Percentiles rank a stretch among this genome's conserved stretches.
phyloP scores from a whole-genome alignment of 805 yeast species.

The Barnettozyma pratensis region DNA sequence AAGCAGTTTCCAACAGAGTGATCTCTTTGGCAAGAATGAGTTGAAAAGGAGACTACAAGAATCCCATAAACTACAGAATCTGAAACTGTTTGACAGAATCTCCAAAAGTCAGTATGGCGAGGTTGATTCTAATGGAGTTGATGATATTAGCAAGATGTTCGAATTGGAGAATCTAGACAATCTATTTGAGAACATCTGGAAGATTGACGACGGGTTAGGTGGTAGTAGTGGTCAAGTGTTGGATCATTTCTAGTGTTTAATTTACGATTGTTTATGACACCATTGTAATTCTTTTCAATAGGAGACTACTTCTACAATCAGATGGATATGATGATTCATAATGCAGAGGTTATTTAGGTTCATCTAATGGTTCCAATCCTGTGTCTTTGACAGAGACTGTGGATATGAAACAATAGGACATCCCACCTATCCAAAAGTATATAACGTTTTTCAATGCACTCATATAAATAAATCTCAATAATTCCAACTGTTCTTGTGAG shows the following conservation, averaged over 20 bases:
- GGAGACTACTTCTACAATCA: not conserved
- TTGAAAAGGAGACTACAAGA: not conserved
- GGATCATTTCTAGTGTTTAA: not conserved
- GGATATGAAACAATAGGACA: not conserved
- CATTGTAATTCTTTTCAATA: too few species aligned
- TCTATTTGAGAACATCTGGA: slow-evolving; percentile 1
- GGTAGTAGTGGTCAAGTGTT: not conserved
- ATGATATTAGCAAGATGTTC: not conserved
- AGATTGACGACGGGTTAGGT: not conserved
- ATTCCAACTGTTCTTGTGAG: not conserved
- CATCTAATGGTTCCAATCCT: slow-evolving; percentile 3
- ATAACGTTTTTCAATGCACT: not conserved
- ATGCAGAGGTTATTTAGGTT: not conserved
- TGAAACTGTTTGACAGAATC: not conserved
- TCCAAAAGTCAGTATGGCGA: not conserved
- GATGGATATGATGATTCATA: not conserved
- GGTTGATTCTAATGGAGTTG: not conserved
- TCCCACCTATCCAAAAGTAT: slow-evolving; percentile 3
- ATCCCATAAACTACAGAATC: slow-evolving; percentile 1
- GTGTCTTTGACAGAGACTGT: not conserved
- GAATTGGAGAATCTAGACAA: not conserved
- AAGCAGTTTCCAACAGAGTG: not conserved
- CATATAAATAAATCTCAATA: not conserved
- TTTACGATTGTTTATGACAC: too few species aligned
- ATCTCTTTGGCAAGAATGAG: slow-evolving; percentile 1